These are phyloP conservation scores for Sclerotinia subarctica DNA, from an alignment of 2,329 filamentous ascomycete species.

Conservation along the genomic window DNA sequence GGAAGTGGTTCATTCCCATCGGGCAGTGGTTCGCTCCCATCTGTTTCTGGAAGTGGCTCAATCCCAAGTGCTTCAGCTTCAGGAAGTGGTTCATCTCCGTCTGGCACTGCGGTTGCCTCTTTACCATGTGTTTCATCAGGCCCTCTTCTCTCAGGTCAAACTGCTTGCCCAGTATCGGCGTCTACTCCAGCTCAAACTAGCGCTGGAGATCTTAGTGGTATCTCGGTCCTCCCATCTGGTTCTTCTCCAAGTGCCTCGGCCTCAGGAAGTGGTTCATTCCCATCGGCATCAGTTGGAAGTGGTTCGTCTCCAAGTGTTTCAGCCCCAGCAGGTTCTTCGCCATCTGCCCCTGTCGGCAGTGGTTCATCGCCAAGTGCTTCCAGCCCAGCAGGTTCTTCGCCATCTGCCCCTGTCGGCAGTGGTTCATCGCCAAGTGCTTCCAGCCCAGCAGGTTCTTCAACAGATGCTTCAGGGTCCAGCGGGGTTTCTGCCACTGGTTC, in stretches of 20 bases:
- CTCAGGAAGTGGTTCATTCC: not conserved
- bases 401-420: not conserved
- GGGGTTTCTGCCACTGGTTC: not conserved
- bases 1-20: not conserved
- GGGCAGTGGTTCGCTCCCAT: not conserved
- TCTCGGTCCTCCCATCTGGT: not conserved
- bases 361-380: not conserved
- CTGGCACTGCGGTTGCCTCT: not conserved
- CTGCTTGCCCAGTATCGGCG: not conserved
- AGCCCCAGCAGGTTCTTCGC: not conserved
- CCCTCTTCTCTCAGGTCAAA: not conserved
- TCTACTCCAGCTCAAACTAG: not conserved
- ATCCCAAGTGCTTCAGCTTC: not conserved
- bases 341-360: not conserved
- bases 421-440: not conserved
- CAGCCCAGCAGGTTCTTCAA: not conserved
- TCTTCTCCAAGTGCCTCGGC: not conserved
- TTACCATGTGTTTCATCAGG: not conserved
- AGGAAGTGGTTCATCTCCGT: not conserved
- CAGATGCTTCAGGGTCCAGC: not conserved
- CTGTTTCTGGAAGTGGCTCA: not conserved
- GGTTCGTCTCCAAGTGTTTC: not conserved
- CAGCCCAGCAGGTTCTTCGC: not conserved
- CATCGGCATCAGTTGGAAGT: not conserved
- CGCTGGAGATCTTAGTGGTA: not conserved